Percentiles rank a stretch among this genome's conserved stretches.
Conservation (phyloP, 116 monocot species). For the Dioscorea cayenensis region DNA sequence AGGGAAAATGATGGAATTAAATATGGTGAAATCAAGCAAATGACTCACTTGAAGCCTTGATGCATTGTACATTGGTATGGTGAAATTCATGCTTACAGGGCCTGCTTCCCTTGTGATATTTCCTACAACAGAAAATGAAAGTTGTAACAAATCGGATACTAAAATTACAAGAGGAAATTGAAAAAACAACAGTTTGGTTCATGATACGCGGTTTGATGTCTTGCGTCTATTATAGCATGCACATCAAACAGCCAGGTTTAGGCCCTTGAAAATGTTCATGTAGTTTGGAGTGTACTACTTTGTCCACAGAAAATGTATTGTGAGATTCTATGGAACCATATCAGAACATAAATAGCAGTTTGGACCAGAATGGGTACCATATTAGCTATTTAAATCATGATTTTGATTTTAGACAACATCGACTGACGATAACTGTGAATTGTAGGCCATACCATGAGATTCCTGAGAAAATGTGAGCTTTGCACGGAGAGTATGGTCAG, state of each 20-base stretch:
- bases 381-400: background rate
- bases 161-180: background rate
- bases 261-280: too few species aligned
- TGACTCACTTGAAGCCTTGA: constrained; percentile 77
- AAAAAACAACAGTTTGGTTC: background rate
- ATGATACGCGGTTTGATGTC: background rate
- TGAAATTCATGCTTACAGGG: constrained; percentile 95
- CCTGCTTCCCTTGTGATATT: constrained; percentile 91
- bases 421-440: background rate
- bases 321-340: too few species aligned
- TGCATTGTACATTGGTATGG: constrained; percentile 96
- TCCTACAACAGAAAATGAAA: constrained; percentile 32
- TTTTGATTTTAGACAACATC: background rate
- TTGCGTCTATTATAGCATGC: too few species aligned
- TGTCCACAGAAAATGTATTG: too few species aligned
- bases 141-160: background rate
- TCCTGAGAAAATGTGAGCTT: constrained; percentile 95
- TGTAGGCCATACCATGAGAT: constrained; percentile 60
- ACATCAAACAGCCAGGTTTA: too few species aligned
- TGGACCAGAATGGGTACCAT: too few species aligned
- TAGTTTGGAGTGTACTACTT: too few species aligned
- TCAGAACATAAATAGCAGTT: too few species aligned
- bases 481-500: constrained; percentile 90
- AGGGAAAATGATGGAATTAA: background rate
- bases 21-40: background rate